A percentile compares a stretch with the other conserved stretches of the same genome.
phyloP scores from a whole-genome alignment of 768 basidiomycete species.

The Tylopilus rubrobrunneus region DNA sequence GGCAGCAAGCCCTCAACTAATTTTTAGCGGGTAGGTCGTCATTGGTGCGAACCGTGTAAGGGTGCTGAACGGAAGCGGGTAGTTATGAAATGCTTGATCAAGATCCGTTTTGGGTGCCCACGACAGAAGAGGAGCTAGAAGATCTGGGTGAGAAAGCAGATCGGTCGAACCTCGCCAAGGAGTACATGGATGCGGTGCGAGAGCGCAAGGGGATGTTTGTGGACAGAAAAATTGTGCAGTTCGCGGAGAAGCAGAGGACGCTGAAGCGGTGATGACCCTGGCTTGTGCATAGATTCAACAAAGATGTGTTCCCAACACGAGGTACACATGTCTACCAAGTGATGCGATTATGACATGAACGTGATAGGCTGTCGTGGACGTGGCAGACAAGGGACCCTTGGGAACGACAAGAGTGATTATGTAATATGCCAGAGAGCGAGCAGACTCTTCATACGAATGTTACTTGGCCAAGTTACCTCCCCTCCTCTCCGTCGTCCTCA shows the following conservation, averaged over 20 bases:
- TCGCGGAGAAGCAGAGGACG: conserved; percentile 97
- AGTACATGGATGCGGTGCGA: conserved; percentile 87
- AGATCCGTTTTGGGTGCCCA: conserved; percentile 98
- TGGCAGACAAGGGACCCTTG: conserved; percentile 8
- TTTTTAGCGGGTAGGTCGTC: conserved; percentile 81
- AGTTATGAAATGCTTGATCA: conserved; percentile 92
- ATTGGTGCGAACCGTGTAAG: not conserved
- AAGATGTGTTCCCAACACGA: not conserved
- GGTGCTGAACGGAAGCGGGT: conserved; percentile 16
- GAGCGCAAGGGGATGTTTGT: conserved; percentile 95
- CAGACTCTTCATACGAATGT: conserved; percentile 14
- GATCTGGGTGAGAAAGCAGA: conserved; percentile 97
- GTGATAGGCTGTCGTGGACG: not conserved
- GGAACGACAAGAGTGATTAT: conserved; percentile 17
- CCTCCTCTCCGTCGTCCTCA: conserved; percentile 9
- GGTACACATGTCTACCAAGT: no score
- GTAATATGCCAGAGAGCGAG: conserved; percentile 17
- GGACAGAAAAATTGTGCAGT: conserved; percentile 90
- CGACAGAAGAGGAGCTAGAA: conserved; percentile 94
- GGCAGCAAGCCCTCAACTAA: conserved; percentile 95
- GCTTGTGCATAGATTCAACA: not conserved
- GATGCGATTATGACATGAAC: not conserved
- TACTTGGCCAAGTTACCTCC: conserved; percentile 12
- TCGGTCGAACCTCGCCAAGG: conserved; percentile 86
- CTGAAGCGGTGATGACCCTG: conserved; percentile 47